phyloP scores from a whole-genome alignment of 2,329 filamentous ascomycete species.

The Ceratocystis cubensis region DNA sequence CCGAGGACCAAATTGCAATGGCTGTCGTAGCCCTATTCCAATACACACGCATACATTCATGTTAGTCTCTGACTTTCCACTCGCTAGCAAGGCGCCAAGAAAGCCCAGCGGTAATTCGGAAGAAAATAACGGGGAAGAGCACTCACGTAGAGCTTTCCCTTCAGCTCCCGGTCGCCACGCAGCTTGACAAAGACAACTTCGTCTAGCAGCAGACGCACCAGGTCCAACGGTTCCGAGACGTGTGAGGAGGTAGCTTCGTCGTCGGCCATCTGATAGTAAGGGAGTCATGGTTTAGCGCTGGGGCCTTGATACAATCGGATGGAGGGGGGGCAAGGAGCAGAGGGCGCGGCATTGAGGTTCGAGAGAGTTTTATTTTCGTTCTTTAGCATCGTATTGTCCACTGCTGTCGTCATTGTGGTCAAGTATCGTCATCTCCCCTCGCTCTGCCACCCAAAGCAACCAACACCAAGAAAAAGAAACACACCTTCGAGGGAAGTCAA shows the following conservation, averaged over 20 bases:
- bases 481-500: neutral
- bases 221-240: slow-evolving; percentile 84
- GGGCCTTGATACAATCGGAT: neutral
- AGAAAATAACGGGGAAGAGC: neutral
- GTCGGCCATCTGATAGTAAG: slow-evolving; percentile 56
- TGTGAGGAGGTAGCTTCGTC: slow-evolving; percentile 47
- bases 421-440: neutral
- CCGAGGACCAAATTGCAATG: slow-evolving; percentile 95
- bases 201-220: slow-evolving; percentile 86
- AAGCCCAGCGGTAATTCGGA: neutral
- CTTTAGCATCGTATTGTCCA: neutral
- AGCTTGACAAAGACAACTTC: slow-evolving; percentile 97
- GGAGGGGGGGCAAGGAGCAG: neutral
- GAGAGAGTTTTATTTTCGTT: neutral
- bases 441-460: neutral
- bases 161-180: slow-evolving; percentile 85
- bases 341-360: neutral
- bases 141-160: slow-evolving; percentile 84
- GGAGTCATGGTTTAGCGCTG: neutral
- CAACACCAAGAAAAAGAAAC: neutral
- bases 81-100: neutral
- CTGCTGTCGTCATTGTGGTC: neutral
- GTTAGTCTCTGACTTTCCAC: neutral
- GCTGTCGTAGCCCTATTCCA: slow-evolving; percentile 81
- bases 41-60: neutral